Conservation (phyloP, 139 green algal species). For the Diplosphaera chodatii region DNA sequence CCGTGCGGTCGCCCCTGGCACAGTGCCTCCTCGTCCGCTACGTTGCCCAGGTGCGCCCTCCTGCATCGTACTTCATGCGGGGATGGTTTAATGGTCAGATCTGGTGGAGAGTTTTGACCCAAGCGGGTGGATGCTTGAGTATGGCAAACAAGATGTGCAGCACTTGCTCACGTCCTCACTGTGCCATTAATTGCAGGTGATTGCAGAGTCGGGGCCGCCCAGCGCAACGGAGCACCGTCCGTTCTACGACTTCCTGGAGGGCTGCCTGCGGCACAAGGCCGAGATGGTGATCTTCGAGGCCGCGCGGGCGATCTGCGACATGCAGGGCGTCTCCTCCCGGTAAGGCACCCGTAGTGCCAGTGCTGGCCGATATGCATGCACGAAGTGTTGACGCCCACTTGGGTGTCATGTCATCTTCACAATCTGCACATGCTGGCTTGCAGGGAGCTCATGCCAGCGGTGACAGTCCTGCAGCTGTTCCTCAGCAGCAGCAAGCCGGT, state of each 20-base stretch:
- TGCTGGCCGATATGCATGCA: too few relatives aligned
- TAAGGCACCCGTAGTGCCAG: too few relatives aligned
- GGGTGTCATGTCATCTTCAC: too few relatives aligned
- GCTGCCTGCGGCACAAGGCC: conserved; percentile 91
- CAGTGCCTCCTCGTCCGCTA: conserved; percentile 95
- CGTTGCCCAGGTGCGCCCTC: conserved; percentile 69
- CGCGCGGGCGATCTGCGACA: conserved; percentile 87
- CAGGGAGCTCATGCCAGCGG: conserved; percentile 85
- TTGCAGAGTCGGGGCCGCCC: conserved; percentile 33
- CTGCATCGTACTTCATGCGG: too few relatives aligned
- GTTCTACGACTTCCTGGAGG: conserved; percentile 97
- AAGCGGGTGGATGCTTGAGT: too few relatives aligned
- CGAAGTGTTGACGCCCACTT: too few relatives aligned
- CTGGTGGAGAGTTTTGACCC: too few relatives aligned
- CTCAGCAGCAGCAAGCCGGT: conserved; percentile 93
- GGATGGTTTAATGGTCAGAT: too few relatives aligned
- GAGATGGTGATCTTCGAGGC: conserved; percentile 82
- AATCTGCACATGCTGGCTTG: background rate
- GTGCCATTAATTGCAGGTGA: conserved; percentile 35
- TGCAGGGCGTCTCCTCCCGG: conserved; percentile 79
- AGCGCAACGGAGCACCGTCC: conserved; percentile 62
- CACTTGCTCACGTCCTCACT: too few relatives aligned
- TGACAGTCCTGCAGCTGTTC: conserved; percentile 99
- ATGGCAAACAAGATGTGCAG: too few relatives aligned
- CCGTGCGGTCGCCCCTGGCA: conserved; percentile 84